phyloP scores from a whole-genome alignment of 306 rosid genomes.

The Cucurbita pepo region DNA sequence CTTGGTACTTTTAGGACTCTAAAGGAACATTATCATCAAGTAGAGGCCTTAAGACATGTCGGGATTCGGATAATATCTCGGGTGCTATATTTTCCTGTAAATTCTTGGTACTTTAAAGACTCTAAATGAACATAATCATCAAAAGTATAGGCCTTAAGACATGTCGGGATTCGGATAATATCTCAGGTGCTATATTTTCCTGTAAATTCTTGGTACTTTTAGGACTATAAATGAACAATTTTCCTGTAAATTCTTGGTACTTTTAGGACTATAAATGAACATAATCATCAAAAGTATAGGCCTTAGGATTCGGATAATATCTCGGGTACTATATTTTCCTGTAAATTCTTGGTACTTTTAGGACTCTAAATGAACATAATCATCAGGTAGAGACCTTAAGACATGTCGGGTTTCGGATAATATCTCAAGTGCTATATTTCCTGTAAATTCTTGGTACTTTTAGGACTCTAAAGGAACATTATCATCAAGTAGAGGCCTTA shows the following conservation, averaged over 20 bases:
- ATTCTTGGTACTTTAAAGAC: not conserved
- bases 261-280: not conserved
- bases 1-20: not conserved
- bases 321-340: not conserved
- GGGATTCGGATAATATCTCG: not conserved
- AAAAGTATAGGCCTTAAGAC: too few species aligned
- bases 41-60: not conserved
- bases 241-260: not conserved
- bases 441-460: not conserved
- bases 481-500: not conserved
- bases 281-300: too few species aligned
- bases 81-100: not conserved
- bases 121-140: not conserved
- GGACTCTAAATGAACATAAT: too few species aligned
- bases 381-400: not conserved
- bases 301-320: not conserved
- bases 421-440: not conserved
- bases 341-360: not conserved
- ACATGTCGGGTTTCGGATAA: not conserved
- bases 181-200: not conserved
- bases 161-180: too few species aligned
- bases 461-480: not conserved
- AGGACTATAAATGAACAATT: not conserved
- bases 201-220: not conserved
- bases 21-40: too few species aligned